Conservation (phyloP, 768 basidiomycete species). For the Cantharellus cinnabarinus region DNA sequence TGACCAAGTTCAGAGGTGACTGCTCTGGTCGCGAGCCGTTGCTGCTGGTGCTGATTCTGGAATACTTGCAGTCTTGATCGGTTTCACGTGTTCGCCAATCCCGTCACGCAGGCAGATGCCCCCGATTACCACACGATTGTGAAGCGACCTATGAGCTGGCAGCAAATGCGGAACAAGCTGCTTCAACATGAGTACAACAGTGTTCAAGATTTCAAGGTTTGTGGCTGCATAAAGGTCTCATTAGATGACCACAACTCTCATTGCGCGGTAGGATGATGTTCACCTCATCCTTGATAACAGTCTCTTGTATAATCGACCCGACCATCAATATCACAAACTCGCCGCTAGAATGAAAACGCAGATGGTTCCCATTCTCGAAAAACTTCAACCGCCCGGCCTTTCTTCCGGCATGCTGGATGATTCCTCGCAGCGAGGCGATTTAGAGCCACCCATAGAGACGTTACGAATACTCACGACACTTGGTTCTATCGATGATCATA, state of each 20-base stretch:
- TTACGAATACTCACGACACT: slow-evolving; percentile 35
- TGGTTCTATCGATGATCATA: slow-evolving; percentile 31
- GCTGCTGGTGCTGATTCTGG: background rate
- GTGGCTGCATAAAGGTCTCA: slow-evolving; percentile 2
- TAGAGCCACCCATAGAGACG: slow-evolving; percentile 45
- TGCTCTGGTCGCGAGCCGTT: slow-evolving; percentile 2
- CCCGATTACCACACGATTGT: slow-evolving; percentile 86
- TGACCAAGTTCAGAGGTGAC: slow-evolving; percentile 50
- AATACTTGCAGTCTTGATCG: slow-evolving; percentile 40
- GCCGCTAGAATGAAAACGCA: slow-evolving; percentile 40
- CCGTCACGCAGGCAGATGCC: slow-evolving; percentile 58
- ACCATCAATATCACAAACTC: slow-evolving; percentile 46
- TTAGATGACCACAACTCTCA: background rate
- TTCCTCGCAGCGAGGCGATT: slow-evolving; percentile 31
- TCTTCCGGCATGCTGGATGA: background rate
- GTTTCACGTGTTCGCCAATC: slow-evolving; percentile 55
- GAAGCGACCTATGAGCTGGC: slow-evolving; percentile 76
- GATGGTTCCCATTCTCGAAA: slow-evolving; percentile 21
- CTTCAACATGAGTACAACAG: slow-evolving; percentile 71
- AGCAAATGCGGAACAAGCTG: slow-evolving; percentile 58
- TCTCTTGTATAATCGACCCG: slow-evolving; percentile 60
- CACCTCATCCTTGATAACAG: slow-evolving; percentile 72
- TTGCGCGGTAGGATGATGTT: slow-evolving; percentile 42
- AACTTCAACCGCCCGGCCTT: background rate
- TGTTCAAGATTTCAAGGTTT: slow-evolving; percentile 48